Conservation (phyloP, 345 rosid genomes). For the Lenwebbia sp. region DNA sequence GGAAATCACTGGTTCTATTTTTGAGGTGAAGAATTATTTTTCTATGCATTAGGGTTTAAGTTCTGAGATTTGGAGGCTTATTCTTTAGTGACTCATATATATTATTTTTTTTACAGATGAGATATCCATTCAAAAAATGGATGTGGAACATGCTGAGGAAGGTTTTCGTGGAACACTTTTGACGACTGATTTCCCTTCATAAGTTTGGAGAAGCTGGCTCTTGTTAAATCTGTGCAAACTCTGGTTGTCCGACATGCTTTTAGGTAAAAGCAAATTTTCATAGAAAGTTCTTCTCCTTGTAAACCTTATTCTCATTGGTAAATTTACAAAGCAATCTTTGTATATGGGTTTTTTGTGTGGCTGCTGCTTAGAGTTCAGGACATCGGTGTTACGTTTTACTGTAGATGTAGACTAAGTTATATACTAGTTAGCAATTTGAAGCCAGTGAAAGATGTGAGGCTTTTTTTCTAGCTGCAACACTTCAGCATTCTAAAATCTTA, state of each 20-base stretch:
- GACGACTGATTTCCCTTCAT: constrained; percentile 59
- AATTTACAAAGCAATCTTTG: not conserved
- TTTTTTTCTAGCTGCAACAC: not conserved
- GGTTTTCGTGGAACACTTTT: constrained; percentile 90
- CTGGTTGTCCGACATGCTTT: not conserved
- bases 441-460: not conserved
- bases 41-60: not conserved
- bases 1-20: not conserved
- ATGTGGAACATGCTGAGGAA: constrained; percentile 49
- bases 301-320: not conserved
- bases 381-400: not conserved
- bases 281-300: not conserved
- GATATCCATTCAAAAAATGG: constrained; percentile 55
- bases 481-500: not conserved
- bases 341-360: not conserved
- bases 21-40: not conserved
- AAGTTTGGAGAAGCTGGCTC: constrained; percentile 20
- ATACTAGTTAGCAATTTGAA: not conserved
- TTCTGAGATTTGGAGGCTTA: not conserved
- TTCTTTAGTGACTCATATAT: not conserved
- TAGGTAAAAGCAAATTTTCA: not conserved
- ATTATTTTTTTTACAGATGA: constrained; percentile 46
- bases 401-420: not conserved
- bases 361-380: not conserved
- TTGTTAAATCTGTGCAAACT: not conserved